phyloP scores from a whole-genome alignment of 768 basidiomycete genomes.

The Asterophora lycoperdoides region DNA sequence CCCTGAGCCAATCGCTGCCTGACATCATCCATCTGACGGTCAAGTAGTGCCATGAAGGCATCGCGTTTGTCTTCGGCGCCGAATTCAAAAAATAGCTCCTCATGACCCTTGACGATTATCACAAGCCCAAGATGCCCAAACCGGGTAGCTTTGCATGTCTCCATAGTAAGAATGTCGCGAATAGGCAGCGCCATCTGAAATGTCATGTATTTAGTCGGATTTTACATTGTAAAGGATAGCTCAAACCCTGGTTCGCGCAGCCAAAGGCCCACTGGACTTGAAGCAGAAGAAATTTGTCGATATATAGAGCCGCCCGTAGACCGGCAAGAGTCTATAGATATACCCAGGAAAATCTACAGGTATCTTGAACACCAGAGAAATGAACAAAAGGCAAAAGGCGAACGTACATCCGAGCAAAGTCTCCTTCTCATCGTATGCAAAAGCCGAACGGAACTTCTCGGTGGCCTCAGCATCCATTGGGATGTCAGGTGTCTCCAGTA shows the following conservation, averaged over 20 bases:
- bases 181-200: slow-evolving; percentile 91
- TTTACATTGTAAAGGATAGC: neutral
- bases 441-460: slow-evolving; percentile 76
- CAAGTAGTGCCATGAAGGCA: slow-evolving; percentile 70
- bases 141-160: slow-evolving; percentile 82
- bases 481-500: slow-evolving; percentile 71
- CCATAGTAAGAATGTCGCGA: slow-evolving; percentile 77
- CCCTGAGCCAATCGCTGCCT: slow-evolving; percentile 44
- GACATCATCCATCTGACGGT: slow-evolving; percentile 76
- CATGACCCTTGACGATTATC: slow-evolving; percentile 90
- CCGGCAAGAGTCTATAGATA: slow-evolving; percentile 83
- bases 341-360: slow-evolving; percentile 83
- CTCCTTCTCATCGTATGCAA: slow-evolving; percentile 90
- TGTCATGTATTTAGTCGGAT: neutral
- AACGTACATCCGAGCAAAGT: slow-evolving; percentile 80
- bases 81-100: slow-evolving; percentile 98
- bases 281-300: slow-evolving; percentile 95
- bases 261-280: slow-evolving; percentile 79
- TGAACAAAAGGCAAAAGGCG: slow-evolving; percentile 28
- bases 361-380: slow-evolving; percentile 2
- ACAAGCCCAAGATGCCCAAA: slow-evolving; percentile 89
- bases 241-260: slow-evolving; percentile 76
- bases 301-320: slow-evolving; percentile 83
- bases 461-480: slow-evolving; percentile 55
- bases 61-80: slow-evolving; percentile 73